Evolutionary conservation across 163 green algal genomes (phyloP), one percentile per base, ranked within the genome.

Genomic region (Chloromonas sp.): DNA sequence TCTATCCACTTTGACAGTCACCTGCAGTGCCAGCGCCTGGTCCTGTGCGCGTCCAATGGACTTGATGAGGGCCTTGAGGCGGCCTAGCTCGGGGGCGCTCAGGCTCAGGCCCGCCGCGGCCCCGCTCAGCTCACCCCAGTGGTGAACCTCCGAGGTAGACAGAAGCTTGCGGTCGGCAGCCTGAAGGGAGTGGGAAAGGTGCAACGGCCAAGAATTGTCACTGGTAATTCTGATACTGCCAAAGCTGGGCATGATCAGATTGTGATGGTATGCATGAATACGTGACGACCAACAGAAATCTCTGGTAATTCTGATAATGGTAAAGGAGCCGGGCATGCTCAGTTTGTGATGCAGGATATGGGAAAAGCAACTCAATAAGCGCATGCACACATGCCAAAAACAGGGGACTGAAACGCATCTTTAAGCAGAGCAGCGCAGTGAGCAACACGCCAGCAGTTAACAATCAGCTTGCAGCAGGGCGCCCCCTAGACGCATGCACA

Each of bases 91-190:
- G 58, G 77, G 82, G 13, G 76, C n/a, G 2, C 76, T 84, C 14
- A 87, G 59, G 2, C 60, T 57, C 80, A 84, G 0, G 2, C 36
- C 70, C 1, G 78, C 59, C 59, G 80, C 71, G 8, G 80, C 84
- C 1, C 13, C 36, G 14, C 14, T 78, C 84, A 87, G 79, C 60
- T 79, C 62, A 74, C 85, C 57, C 84, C 84, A 87, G 11, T 78
- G 66, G 60, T 85, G 80, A 36, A 87, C 71, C 58, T 77, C 78
- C 15, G 58, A 3, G 1, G 61, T 79, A 2, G 15, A 70, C 81
- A 84, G 81, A 62, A 84, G 81, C 62, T 84, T 84, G 15, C 57
- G 61, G 78, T 87, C 84, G 13, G 84, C 84, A 74, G 84, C 84
- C 82, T 85, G 82, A 13, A 70, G 1, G 58, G 70, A 59, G 60